phyloP scores from a whole-genome alignment of 1,139 yeast species.

The Protomyces pachydermus region DNA sequence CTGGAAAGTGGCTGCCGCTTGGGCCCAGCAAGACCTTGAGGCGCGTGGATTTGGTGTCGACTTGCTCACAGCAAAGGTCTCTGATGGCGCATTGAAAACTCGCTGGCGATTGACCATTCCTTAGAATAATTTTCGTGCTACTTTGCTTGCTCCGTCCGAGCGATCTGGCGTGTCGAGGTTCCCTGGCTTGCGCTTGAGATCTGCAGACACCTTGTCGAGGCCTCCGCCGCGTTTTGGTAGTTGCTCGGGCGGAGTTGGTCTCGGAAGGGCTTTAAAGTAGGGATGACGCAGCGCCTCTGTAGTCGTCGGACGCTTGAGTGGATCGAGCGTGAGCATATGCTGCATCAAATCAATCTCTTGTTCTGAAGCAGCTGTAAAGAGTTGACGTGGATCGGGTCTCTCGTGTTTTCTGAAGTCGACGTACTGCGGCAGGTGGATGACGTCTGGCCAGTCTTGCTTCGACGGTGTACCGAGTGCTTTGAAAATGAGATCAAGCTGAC shows the following conservation, averaged over 20 bases:
- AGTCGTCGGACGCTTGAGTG: constrained; percentile 27
- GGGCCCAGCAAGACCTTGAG: neutral
- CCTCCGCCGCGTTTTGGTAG: constrained; percentile 23
- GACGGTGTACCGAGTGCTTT: constrained; percentile 95
- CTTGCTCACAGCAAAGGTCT: neutral
- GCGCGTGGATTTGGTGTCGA: neutral
- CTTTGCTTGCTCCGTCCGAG: neutral
- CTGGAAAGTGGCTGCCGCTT: neutral
- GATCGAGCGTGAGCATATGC: constrained; percentile 24
- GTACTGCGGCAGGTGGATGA: constrained; percentile 69
- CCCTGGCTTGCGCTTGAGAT: constrained; percentile 24
- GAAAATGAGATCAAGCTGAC: constrained; percentile 85
- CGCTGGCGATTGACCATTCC: neutral
- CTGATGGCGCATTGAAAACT: neutral
- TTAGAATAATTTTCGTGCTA: constrained; percentile 17
- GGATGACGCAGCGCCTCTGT: constrained; percentile 23
- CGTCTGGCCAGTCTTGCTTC: constrained; percentile 87
- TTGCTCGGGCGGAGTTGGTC: constrained; percentile 24
- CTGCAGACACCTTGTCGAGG: constrained; percentile 14
- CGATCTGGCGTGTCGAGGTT: constrained; percentile 2
- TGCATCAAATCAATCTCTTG: constrained; percentile 16
- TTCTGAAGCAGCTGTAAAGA: constrained; percentile 29
- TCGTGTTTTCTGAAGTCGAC: constrained; percentile 24
- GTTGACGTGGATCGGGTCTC: constrained; percentile 29
- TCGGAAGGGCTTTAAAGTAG: constrained; percentile 23